These are phyloP conservation scores for Juncus inflexus DNA, from an alignment of 176 grass and related monocot genomes.

Conservation along the genomic window DNA sequence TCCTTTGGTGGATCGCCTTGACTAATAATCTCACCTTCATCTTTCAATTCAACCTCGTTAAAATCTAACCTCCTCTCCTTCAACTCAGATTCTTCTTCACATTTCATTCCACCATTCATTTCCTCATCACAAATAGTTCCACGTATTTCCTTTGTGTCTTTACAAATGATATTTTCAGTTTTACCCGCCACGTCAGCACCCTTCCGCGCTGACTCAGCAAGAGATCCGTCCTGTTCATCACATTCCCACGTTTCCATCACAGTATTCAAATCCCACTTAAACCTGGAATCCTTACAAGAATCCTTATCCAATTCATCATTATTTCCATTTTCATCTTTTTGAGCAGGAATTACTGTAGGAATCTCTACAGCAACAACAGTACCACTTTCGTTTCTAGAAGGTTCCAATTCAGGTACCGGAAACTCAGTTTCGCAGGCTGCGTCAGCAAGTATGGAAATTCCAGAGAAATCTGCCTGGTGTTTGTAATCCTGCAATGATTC, in stretches of 20 bases:
- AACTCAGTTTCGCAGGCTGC: constrained; percentile 61
- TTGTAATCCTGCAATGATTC: constrained; percentile 38
- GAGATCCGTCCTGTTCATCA: constrained; percentile 27
- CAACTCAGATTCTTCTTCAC: constrained; percentile 18
- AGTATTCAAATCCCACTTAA: constrained; percentile 97
- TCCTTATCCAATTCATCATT: constrained; percentile 29
- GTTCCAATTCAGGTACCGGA: constrained; percentile 28
- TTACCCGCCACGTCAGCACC: constrained; percentile 24
- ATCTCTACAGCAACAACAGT: constrained; percentile 14
- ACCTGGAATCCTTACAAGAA: constrained; percentile 43
- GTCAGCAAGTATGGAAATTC: constrained; percentile 92
- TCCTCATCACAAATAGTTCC: constrained; percentile 8
- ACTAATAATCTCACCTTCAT: constrained; percentile 23
- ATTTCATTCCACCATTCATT: constrained; percentile 18
- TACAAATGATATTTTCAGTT: constrained; percentile 16
- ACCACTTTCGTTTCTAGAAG: constrained; percentile 36
- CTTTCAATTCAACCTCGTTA: constrained; percentile 13
- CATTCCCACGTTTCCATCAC: constrained; percentile 80
- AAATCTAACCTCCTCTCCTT: constrained; percentile 20
- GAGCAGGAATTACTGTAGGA: constrained; percentile 14
- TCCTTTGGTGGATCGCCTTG: constrained; percentile 9
- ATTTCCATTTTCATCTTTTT: background rate
- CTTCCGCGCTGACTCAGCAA: constrained; percentile 21
- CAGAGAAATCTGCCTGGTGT: constrained; percentile 69
- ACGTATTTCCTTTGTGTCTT: constrained; percentile 7